Percentiles rank a stretch among this genome's conserved stretches.
Conservation (phyloP, 768 basidiomycete genomes). For the Pulveroboletus ravenelii region DNA sequence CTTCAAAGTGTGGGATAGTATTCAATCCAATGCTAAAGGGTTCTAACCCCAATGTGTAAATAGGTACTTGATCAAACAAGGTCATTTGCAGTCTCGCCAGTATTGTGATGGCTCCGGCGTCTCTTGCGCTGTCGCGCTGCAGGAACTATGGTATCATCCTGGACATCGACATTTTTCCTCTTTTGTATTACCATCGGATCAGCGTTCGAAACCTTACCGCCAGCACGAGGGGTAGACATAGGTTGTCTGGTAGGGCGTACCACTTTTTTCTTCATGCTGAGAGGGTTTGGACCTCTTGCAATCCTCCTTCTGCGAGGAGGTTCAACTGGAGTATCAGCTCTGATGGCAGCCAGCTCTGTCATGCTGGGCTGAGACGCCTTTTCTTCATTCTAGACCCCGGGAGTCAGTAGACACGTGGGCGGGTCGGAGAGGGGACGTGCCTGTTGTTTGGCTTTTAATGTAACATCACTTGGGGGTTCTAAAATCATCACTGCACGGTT, state of each 20-base stretch:
- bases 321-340: slow-evolving; percentile 29
- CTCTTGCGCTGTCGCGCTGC: slow-evolving; percentile 21
- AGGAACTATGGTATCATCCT: not conserved
- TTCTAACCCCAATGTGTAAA: too few species aligned
- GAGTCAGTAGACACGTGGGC: not conserved
- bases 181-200: slow-evolving; percentile 12
- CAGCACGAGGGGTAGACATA: not conserved
- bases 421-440: slow-evolving; percentile 33
- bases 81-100: not conserved
- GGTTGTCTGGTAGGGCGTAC: slow-evolving; percentile 5
- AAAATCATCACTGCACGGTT: slow-evolving; percentile 91
- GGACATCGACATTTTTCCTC: slow-evolving; percentile 7
- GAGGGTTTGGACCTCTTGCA: slow-evolving; percentile 86
- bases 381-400: slow-evolving; percentile 54
- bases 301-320: slow-evolving; percentile 57
- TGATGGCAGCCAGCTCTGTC: slow-evolving; percentile 45
- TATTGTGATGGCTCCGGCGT: slow-evolving; percentile 10
- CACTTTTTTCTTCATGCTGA: slow-evolving; percentile 89
- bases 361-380: slow-evolving; percentile 48
- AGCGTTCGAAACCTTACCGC: not conserved
- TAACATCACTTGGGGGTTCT: slow-evolving; percentile 82
- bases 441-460: slow-evolving; percentile 60
- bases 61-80: not conserved
- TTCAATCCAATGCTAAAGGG: too few species aligned
- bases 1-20: too few species aligned